Evolutionary conservation across 2,329 filamentous ascomycete species (phyloP), one percentile per base, ranked within the genome.

Genomic region (Lachnellula suecica): DNA sequence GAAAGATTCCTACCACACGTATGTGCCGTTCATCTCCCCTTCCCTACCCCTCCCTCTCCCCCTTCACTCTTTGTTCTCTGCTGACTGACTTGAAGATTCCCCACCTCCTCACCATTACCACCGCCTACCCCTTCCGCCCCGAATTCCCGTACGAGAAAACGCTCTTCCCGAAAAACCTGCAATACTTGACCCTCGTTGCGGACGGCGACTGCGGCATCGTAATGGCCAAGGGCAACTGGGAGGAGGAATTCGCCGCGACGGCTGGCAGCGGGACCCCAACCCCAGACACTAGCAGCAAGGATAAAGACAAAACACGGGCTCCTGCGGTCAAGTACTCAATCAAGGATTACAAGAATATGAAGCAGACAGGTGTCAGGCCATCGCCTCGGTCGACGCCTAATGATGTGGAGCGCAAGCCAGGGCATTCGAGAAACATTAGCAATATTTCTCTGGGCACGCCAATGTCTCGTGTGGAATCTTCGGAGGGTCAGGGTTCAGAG

Each of bases 161-260:
- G 64, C 59, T 4, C 63, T 63, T 17, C 68, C 68, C 48, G 62
- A 59, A 57, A 45, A 47, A 60, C 31, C 49, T 66, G 20, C 64
- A 68, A 41, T 67, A 68, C 42, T 63, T 68, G 59, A 68, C 66
- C 1, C 52, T 68, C 40, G 50, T 67, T 4, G 58, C 58, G 15
- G 51, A 59, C 24, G 58, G 51, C 20, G 60, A 63, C 27, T 60
- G 65, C 37, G 66, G 61, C 23, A 56, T 64, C 20, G 60, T 57
- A 10, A 47, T 51, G 17, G 57, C 63, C 15, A 55, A 54, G 38
- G 62, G 60, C 15, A 59, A 66, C 47, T 66, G 62, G 63, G 55
- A 64, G 29, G 63, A 64, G 45, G 56, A 62, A 38, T 59, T 60
- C 15, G 52, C 62, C 52, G 42, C 54, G 20, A 59, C 57, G 47